Evolutionary conservation across 495 filamentous ascomycete genomes (phyloP), one percentile per base, ranked within the genome.

Genomic region (Friedmanniomyces simplex): DNA sequence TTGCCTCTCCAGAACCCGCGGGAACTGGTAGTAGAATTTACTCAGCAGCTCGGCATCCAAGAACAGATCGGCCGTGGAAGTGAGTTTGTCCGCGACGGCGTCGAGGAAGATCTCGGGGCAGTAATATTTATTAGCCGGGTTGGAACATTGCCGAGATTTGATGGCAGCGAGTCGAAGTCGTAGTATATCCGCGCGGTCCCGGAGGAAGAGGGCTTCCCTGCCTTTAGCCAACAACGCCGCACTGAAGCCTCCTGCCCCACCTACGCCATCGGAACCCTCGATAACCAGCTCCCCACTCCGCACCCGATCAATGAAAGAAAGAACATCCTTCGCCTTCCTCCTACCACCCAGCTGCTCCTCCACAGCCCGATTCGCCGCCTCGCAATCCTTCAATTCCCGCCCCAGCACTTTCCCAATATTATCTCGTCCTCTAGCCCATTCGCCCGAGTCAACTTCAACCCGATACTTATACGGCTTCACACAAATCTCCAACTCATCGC

Each of bases 381-480:
- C 90, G 68, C 88, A 94, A 14, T 86, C 85, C 48, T 79, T 76
- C 18, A 97, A 75, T 66, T 99, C 93, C 25, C 83, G 80, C 68
- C 91, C 94, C 13, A 99, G 70, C 0, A 90, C 80, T 12, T 76
- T 80, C 55, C 80, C 77, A 34, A 88, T 81, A 62, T 90, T 90
- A 18, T 93, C 89, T 57, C 89, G 74, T 0, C 88, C 89, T 56
- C 85, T 81, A 5, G 74, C 70, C 93, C 93, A 99, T 68, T 97
- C 94, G 6, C 81, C 74, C 21, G 88, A 86, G 60, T 95, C 87
- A 47, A 97, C 83, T 66, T 99, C 93, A 49, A 97, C 93, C 57
- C 96, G 88, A 62, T 85, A 97, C 67, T 97, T 99, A 75, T 90
- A 99, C 1, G 93, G 93, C 68, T 99, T 99, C 75, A 99, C 91